A percentile compares a stretch with the other conserved stretches of the same genome.
Evolutionary conservation across 208 protist genomes (phyloP).

Genomic region (Crithidia brevicula): DNA sequence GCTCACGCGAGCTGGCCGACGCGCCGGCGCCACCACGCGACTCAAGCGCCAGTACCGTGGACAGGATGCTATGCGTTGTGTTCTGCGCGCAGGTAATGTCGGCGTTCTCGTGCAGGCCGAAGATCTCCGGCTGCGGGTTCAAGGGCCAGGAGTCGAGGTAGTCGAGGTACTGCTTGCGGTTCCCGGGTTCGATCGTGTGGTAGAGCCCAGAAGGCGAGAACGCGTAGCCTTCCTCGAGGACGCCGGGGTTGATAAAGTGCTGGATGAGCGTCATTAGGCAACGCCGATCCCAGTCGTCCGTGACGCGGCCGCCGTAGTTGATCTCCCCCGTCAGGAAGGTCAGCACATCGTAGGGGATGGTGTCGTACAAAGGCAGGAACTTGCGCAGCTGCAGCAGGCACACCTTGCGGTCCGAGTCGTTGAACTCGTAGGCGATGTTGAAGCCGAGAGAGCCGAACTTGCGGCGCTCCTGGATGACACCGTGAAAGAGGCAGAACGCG

Average conservation of each 20-base stretch:
- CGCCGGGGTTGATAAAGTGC: conserved; percentile 87
- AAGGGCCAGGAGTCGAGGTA: conserved; percentile 91
- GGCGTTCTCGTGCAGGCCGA: conserved; percentile 97
- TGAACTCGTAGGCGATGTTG: conserved; percentile 98
- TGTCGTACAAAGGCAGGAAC: conserved; percentile 93
- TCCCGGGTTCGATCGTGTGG: conserved; percentile 86
- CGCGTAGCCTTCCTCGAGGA: conserved; percentile 87
- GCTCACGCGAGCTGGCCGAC: conserved; percentile 53
- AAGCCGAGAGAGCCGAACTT: conserved; percentile 96
- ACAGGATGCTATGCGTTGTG: conserved; percentile 77
- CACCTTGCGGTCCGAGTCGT: conserved; percentile 94
- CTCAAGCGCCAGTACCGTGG: conserved; percentile 84
- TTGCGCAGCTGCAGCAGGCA: conserved; percentile 92
- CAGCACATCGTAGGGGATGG: conserved; percentile 94
- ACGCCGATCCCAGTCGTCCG: conserved; percentile 96
- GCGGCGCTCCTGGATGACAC: conserved; percentile 93
- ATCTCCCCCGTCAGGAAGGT: conserved; percentile 95
- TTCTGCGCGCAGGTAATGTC: conserved; percentile 96
- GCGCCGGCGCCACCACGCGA: conserved; percentile 65
- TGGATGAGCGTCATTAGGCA: conserved; percentile 96
- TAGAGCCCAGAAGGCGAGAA: conserved; percentile 94
- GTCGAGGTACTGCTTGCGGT: conserved; percentile 86
- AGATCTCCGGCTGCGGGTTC: conserved; percentile 95
- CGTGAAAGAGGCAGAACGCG: conserved; percentile 95
- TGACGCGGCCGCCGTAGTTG: conserved; percentile 98